phyloP scores from a whole-genome alignment of 805 yeast genomes.

The Kodamaea hsintzibuensis region DNA sequence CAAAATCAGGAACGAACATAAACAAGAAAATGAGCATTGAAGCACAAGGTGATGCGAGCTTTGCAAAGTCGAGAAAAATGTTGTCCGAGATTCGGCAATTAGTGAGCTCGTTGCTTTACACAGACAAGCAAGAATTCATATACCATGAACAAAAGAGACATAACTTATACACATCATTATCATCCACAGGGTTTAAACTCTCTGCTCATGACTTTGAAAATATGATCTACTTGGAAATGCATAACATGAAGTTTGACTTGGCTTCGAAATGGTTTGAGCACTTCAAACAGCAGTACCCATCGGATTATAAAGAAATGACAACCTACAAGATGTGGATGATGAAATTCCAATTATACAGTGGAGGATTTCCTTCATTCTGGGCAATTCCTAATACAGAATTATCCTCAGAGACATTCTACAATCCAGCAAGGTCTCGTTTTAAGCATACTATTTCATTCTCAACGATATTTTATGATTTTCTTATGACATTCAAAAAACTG shows the following conservation, averaged over 20 bases:
- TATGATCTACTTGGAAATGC: constrained; percentile 34
- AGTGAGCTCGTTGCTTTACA: constrained; percentile 25
- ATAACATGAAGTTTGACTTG: constrained; percentile 39
- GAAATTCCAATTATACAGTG: constrained; percentile 31
- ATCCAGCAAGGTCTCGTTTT: constrained; percentile 23
- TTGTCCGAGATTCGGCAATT: constrained; percentile 23
- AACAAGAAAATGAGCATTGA: constrained; percentile 6
- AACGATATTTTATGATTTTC: constrained; percentile 24
- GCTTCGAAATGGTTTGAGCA: constrained; percentile 41
- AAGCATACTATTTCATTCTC: constrained; percentile 21
- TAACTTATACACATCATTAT: constrained; percentile 16
- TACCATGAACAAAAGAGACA: constrained; percentile 20
- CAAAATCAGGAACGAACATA: constrained; percentile 6
- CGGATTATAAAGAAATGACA: constrained; percentile 20
- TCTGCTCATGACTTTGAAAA: constrained; percentile 37
- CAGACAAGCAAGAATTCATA: constrained; percentile 16
- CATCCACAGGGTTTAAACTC: constrained; percentile 18
- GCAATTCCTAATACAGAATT: constrained; percentile 21
- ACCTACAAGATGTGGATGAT: constrained; percentile 37
- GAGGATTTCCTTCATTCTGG: constrained; percentile 38
- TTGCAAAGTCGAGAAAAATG: constrained; percentile 15
- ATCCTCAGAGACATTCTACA: constrained; percentile 11
- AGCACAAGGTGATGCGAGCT: constrained; percentile 6
- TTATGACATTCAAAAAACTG: constrained; percentile 12
- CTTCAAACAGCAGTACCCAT: constrained; percentile 28